phyloP scores from a whole-genome alignment of 2,329 filamentous ascomycete species.

The Calonectria leucothoes region DNA sequence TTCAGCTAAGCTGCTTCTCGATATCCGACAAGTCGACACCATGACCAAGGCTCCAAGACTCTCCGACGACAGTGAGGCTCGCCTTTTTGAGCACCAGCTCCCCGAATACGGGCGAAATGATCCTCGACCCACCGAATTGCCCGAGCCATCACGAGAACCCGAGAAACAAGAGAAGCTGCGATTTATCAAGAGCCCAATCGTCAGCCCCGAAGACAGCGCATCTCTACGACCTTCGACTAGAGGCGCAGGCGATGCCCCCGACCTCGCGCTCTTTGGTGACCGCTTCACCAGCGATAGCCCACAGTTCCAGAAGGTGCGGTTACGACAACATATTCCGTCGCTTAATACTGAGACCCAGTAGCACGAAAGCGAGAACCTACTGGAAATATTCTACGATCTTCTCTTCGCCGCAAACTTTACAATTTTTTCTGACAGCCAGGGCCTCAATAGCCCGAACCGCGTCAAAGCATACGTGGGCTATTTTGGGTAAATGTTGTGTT shows the following conservation, averaged over 20 bases:
- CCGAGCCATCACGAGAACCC: no score
- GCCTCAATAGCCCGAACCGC: background rate
- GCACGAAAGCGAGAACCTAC: background rate
- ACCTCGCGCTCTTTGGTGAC: background rate
- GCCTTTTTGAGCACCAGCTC: no score
- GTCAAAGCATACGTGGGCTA: background rate
- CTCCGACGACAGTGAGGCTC: no score
- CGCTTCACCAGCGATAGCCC: background rate
- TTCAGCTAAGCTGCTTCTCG: no score
- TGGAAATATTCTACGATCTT: background rate
- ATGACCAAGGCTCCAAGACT: no score
- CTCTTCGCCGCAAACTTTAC: background rate
- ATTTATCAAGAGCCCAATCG: no score
- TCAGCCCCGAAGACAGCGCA: no score
- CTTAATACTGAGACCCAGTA: background rate
- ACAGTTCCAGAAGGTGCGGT: background rate
- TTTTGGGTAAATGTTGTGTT: background rate
- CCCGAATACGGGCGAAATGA: no score
- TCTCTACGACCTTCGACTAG: no score
- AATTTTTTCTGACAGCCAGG: background rate
- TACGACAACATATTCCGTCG: accelerated
- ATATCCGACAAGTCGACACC: no score
- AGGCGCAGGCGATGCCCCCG: background rate
- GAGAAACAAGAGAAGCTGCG: no score
- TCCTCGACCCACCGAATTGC: no score